phyloP scores from a whole-genome alignment of 129 eudicot species.

The Lactuca sativa region DNA sequence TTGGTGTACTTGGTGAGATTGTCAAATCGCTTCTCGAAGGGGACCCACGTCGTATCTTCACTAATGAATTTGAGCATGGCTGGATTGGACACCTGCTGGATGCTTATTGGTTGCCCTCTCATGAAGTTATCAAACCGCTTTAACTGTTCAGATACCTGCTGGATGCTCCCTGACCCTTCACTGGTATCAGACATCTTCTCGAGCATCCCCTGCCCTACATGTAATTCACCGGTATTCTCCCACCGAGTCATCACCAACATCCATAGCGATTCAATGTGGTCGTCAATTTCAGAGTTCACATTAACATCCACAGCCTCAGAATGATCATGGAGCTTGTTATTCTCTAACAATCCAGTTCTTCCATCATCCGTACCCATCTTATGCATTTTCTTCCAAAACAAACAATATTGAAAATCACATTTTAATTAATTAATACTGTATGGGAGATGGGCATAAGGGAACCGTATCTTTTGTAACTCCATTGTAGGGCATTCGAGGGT shows the following conservation, averaged over 20 bases:
- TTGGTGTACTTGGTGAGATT: conserved; percentile 37
- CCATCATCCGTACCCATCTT: conserved; percentile 31
- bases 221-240: conserved; percentile 79
- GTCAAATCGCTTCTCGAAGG: conserved; percentile 55
- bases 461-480: too few relatives aligned
- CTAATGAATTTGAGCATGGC: conserved; percentile 61
- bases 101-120: conserved; percentile 28
- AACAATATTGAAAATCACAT: neutral
- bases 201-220: too few relatives aligned
- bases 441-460: too few relatives aligned
- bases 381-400: conserved; percentile 29
- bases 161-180: too few relatives aligned
- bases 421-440: too few relatives aligned
- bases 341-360: conserved; percentile 23
- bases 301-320: conserved; percentile 32
- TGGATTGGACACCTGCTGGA: conserved; percentile 51
- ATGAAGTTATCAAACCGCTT: conserved; percentile 47
- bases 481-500: too few relatives aligned
- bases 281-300: conserved; percentile 28
- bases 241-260: conserved; percentile 66
- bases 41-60: conserved; percentile 63
- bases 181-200: too few relatives aligned
- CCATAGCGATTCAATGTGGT: conserved; percentile 73
- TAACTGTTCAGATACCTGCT: too few relatives aligned
- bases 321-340: conserved; percentile 38